Percentiles rank a stretch among this genome's conserved stretches.
Conservation (phyloP, 2,329 filamentous ascomycete species). For the Aplosporella prunicola region DNA sequence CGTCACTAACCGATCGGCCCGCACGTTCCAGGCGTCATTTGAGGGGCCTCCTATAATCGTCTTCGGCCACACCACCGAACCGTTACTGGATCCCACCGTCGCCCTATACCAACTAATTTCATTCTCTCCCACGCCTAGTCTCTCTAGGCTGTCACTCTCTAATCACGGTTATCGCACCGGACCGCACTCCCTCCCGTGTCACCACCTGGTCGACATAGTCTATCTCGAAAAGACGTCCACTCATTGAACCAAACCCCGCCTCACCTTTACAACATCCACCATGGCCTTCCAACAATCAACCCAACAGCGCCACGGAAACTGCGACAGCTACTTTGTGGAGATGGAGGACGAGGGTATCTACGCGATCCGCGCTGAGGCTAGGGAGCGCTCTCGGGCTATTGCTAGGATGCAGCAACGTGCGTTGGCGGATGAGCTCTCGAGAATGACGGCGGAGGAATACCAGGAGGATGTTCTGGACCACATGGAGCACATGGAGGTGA, state of each 20-base stretch:
- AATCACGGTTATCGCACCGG: conserved; percentile 30
- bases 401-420: conserved; percentile 77
- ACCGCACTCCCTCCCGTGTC: conserved; percentile 33
- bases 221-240: conserved; percentile 37
- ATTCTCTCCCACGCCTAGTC: conserved; percentile 42
- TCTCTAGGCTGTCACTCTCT: conserved; percentile 43
- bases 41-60: conserved; percentile 17
- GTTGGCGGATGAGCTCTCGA: conserved; percentile 81
- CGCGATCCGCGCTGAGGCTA: conserved; percentile 53
- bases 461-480: conserved; percentile 89
- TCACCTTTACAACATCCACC: conserved; percentile 25
- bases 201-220: conserved; percentile 6
- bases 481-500: conserved; percentile 88
- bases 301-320: conserved; percentile 51
- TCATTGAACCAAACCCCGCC: conserved; percentile 29
- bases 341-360: conserved; percentile 45
- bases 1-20: conserved; percentile 10
- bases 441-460: conserved; percentile 78
- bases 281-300: conserved; percentile 48
- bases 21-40: conserved; percentile 11
- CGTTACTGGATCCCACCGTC: conserved; percentile 12
- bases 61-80: conserved; percentile 15
- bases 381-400: conserved; percentile 68
- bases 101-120: conserved; percentile 46
- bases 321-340: conserved; percentile 61